Evolutionary conservation across 352 stramenopile genomes (phyloP).

Genomic region (Salisapilia sapeloensis): DNA sequence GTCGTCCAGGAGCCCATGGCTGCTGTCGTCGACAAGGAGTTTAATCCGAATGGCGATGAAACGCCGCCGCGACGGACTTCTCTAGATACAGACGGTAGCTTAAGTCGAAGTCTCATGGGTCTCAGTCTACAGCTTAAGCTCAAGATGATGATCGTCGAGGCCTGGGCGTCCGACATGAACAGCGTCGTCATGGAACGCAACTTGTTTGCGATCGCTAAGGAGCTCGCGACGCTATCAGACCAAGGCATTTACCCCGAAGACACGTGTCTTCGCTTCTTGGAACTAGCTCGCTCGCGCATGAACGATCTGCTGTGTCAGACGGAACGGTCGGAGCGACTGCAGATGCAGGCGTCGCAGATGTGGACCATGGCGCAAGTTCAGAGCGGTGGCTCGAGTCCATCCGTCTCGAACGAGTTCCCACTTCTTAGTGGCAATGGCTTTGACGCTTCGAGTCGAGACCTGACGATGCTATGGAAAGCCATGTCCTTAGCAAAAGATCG

Average conservation of each 20-base stretch:
- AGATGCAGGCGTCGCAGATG: slow-evolving; percentile 49
- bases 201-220: slow-evolving; percentile 64
- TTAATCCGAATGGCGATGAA: too few relatives aligned
- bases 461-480: slow-evolving; percentile 65
- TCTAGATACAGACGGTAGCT: too few relatives aligned
- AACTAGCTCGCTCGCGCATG: slow-evolving; percentile 50
- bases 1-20: too few relatives aligned
- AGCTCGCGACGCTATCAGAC: slow-evolving; percentile 57
- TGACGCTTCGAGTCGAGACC: slow-evolving; percentile 41
- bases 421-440: slow-evolving; percentile 42
- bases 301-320: slow-evolving; percentile 36
- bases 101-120: slow-evolving; percentile 53
- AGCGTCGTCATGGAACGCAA: slow-evolving; percentile 76
- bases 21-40: too few relatives aligned
- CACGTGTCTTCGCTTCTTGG: slow-evolving; percentile 62
- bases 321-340: slow-evolving; percentile 35
- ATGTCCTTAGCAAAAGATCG: slow-evolving; percentile 66
- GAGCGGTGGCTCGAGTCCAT: slow-evolving; percentile 19
- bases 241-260: slow-evolving; percentile 59
- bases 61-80: too few relatives aligned
- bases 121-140: slow-evolving; percentile 70
- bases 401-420: slow-evolving; percentile 30
- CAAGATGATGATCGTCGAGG: slow-evolving; percentile 72
- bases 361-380: slow-evolving; percentile 66
- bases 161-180: slow-evolving; percentile 75